phyloP scores from a whole-genome alignment of 768 basidiomycete species.

The Steccherinum ochraceum region DNA sequence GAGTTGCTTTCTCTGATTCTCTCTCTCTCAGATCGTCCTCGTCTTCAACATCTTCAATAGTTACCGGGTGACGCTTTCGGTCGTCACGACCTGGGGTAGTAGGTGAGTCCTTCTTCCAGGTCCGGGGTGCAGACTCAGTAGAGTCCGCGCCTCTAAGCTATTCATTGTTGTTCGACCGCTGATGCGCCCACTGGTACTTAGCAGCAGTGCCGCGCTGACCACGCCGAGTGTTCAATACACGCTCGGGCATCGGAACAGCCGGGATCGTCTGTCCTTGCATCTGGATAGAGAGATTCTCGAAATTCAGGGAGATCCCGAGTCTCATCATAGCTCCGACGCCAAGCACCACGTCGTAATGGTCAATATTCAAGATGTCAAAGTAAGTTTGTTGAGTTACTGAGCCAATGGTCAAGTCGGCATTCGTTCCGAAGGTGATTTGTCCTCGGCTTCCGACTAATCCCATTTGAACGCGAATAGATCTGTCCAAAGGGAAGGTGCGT shows the following conservation, averaged over 20 bases:
- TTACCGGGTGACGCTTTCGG: neutral
- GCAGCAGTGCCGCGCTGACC: no score
- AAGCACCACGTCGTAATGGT: slow-evolving; percentile 5
- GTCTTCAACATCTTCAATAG: no score
- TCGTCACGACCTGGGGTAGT: neutral
- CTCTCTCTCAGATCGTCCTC: no score
- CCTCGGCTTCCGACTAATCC: slow-evolving; percentile 3
- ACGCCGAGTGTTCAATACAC: neutral
- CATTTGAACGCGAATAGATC: neutral
- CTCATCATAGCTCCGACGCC: neutral
- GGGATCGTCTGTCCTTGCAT: neutral
- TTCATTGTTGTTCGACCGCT: neutral
- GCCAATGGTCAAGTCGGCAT: neutral
- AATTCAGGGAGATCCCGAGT: neutral
- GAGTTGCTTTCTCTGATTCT: no score
- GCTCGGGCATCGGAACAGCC: neutral
- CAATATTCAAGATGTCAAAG: slow-evolving; percentile 5
- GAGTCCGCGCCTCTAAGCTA: neutral
- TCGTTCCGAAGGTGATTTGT: neutral
- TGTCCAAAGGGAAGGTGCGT: neutral
- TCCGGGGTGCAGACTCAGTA: neutral
- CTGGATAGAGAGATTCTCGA: neutral
- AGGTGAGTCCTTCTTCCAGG: neutral
- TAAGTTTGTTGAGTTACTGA: neutral
- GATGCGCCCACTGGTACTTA: neutral